These are phyloP conservation scores for Yamadazyma akitaensis DNA, from an alignment of 805 yeast genomes.

Conservation along the genomic window DNA sequence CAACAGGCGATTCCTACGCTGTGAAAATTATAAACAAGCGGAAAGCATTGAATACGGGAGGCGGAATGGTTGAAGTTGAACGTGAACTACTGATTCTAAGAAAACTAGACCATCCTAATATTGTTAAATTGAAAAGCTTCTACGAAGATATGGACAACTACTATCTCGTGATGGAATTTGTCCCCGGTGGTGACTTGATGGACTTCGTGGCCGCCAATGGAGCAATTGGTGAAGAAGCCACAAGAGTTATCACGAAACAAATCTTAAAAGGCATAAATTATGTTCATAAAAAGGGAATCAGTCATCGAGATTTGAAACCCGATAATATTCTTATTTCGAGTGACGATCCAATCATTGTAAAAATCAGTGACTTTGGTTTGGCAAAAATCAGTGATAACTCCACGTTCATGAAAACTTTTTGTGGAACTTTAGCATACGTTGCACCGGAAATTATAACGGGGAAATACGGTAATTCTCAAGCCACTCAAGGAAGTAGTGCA, in stretches of 20 bases:
- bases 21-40: conserved; percentile 85
- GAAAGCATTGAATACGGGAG: conserved; percentile 65
- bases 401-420: conserved; percentile 89
- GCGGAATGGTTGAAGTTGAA: conserved; percentile 67
- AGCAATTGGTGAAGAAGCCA: conserved; percentile 85
- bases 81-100: conserved; percentile 81
- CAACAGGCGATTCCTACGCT: conserved; percentile 83
- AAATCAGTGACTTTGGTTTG: conserved; percentile 93
- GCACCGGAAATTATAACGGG: conserved; percentile 89
- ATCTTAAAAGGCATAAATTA: conserved; percentile 79
- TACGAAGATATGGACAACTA: conserved; percentile 79
- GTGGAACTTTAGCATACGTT: conserved; percentile 95
- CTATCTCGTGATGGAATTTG: conserved; percentile 92
- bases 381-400: conserved; percentile 87
- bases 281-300: conserved; percentile 84
- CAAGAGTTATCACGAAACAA: conserved; percentile 82
- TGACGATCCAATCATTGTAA: conserved; percentile 88
- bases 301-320: conserved; percentile 96
- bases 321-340: conserved; percentile 89
- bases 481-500: conserved; percentile 11
- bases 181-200: conserved; percentile 96
- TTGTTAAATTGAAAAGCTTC: conserved; percentile 77
- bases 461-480: conserved; percentile 41
- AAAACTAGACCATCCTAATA: conserved; percentile 77
- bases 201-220: conserved; percentile 94